Percentiles rank a stretch among this genome's conserved stretches.
Conservation (phyloP, 129 eudicot genomes). For the Helichrysum umbraculigerum region DNA sequence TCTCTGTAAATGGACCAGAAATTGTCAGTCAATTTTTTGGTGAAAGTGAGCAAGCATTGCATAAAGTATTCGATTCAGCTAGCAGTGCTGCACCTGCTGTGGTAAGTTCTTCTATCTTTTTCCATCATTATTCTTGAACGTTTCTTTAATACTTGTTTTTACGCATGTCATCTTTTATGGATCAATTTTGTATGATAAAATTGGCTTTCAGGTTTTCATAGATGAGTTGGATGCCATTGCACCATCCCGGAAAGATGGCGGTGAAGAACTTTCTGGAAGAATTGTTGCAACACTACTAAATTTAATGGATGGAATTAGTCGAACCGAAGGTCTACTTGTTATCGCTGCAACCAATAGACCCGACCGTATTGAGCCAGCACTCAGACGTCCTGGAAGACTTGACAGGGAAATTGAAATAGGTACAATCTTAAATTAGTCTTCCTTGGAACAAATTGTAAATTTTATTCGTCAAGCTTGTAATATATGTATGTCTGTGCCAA, state of each 20-base stretch:
- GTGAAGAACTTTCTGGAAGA: constrained; percentile 92
- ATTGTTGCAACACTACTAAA: constrained; percentile 86
- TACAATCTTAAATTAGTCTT: neutral
- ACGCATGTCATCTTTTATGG: neutral
- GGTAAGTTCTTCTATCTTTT: constrained; percentile 48
- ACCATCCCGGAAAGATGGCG: constrained; percentile 91
- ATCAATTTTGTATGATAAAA: neutral
- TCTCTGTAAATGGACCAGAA: constrained; percentile 90
- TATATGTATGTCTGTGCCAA: neutral
- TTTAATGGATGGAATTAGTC: constrained; percentile 89
- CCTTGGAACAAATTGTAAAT: neutral
- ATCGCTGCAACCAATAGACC: constrained; percentile 95
- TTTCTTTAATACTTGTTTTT: neutral
- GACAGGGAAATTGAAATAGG: constrained; percentile 95
- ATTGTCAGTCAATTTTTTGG: constrained; percentile 75
- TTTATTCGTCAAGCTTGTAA: neutral
- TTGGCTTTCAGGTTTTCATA: constrained; percentile 65
- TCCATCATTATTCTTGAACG: neutral
- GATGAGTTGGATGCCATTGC: constrained; percentile 99
- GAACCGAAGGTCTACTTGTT: constrained; percentile 70
- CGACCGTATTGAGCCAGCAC: constrained; percentile 92
- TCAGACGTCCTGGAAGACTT: constrained; percentile 93
- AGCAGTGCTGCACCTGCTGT: constrained; percentile 80
- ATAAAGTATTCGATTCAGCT: constrained; percentile 75
- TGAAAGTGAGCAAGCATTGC: constrained; percentile 86